Base-by-base conservation (phyloP, 805 yeast species). In the Saccharomycopsis javanensis region DNA sequence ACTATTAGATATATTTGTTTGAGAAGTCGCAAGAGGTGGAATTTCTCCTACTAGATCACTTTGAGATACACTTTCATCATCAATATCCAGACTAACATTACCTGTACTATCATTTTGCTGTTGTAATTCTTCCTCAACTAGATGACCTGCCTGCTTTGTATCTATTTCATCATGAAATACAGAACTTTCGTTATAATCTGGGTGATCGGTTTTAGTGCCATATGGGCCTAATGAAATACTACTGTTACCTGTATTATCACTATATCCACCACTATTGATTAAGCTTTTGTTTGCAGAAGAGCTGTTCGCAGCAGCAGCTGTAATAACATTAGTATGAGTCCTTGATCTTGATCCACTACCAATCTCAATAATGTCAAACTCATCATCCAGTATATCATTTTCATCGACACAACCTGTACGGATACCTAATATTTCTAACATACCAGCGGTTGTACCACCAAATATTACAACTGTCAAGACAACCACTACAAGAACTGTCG, bases 391-490 rank as follows among this genome's bases (percentile, higher is more conserved):
- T 28, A 42, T 42, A 57, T 72, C 79, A 53, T 72, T 70, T 57
- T 88, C 96, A 63, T 85, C 92, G 18, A 87, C 77, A 61, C 92
- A 88, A 1, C 99, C 99, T 1, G 96, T 86, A 64, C 86, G 85
- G 64, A 94, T 95, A 51, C 95, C 94, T 63, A 94, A 75, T 63
- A 92, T 88, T 68, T 94, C 99, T 59, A 94, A 79, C 99, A 94
- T 94, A 50, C 96, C 88, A 1, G 99, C 97, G 0, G 98, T 94
- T 0, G 99, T 94, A 38, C 99, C 99, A 59, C 99, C 99, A 69
- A 94, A 94, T 30, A 94, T 78, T 56, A 94, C 91, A 30, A 94
- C 99, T 0, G 99, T 94, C 51, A 94, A 74, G 31, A 94, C 99
- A 10, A 94, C 99, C 25, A 92, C 98, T 13, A 95, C 98, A 48